Evolutionary conservation across 257 asterid species (phyloP).

Genomic region (Scutellaria baicalensis): DNA sequence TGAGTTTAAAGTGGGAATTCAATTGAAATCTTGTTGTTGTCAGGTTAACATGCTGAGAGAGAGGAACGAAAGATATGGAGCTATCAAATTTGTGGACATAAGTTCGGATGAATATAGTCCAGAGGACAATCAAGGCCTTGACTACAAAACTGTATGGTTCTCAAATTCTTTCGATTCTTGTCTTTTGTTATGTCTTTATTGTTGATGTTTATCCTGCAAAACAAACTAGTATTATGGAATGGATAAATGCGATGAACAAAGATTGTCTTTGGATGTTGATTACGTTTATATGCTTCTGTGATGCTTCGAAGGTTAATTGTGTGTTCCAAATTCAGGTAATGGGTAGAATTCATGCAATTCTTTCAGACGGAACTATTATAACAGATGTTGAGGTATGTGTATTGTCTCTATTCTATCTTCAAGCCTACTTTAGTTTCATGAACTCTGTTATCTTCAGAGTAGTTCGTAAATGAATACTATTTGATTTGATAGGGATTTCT

Average conservation of each 20-base stretch:
- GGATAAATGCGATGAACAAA: neutral
- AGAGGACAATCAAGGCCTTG: conserved; percentile 73
- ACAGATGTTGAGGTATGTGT: conserved; percentile 62
- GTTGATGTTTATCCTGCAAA: neutral
- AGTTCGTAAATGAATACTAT: too few species aligned
- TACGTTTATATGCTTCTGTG: neutral
- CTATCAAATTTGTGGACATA: conserved; percentile 75
- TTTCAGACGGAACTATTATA: conserved; percentile 70
- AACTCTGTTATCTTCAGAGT: neutral
- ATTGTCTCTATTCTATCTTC: neutral
- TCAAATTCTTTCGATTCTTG: neutral
- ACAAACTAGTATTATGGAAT: neutral
- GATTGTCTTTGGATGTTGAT: neutral
- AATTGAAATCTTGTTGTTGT: neutral
- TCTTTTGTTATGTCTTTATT: neutral
- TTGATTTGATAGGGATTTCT: too few species aligned
- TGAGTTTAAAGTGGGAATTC: neutral
- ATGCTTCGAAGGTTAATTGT: neutral
- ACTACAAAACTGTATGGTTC: conserved; percentile 60
- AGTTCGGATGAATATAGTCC: conserved; percentile 59
- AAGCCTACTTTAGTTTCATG: neutral
- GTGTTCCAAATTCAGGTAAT: conserved; percentile 39
- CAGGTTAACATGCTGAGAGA: conserved; percentile 79
- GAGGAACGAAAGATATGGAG: conserved; percentile 50
- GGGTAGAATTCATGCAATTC: conserved; percentile 81